Conservation (phyloP, 768 basidiomycete genomes). For the Tulasnella sp. region DNA sequence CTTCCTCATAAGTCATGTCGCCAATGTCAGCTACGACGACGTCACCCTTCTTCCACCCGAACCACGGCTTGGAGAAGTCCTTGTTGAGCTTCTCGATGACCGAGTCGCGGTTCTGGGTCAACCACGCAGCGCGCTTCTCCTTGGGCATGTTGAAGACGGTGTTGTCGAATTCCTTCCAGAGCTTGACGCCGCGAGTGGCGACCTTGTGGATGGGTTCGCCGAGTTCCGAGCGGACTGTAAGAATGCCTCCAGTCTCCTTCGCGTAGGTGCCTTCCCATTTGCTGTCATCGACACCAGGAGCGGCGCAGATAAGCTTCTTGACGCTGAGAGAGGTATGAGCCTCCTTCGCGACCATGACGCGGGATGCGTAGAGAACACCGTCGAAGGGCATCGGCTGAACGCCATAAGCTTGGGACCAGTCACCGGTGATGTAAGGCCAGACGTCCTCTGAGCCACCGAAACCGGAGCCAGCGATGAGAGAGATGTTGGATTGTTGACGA, state of each 20-base stretch:
- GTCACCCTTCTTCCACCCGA: slow-evolving; percentile 92
- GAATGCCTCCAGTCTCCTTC: slow-evolving; percentile 90
- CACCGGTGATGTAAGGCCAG: slow-evolving; percentile 94
- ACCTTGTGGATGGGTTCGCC: slow-evolving; percentile 99
- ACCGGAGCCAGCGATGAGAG: slow-evolving; percentile 84
- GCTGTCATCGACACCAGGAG: slow-evolving; percentile 88
- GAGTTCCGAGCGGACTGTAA: slow-evolving; percentile 95
- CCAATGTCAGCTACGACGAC: slow-evolving; percentile 73
- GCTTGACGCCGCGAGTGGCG: slow-evolving; percentile 83
- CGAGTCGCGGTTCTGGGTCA: slow-evolving; percentile 65
- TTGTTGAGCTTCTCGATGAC: slow-evolving; percentile 79
- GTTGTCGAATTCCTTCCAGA: slow-evolving; percentile 99
- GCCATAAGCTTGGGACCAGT: slow-evolving; percentile 83
- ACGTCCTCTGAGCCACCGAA: slow-evolving; percentile 93
- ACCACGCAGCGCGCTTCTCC: slow-evolving; percentile 89
- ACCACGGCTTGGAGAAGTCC: slow-evolving; percentile 96
- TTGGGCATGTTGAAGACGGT: slow-evolving; percentile 91
- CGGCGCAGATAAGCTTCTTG: slow-evolving; percentile 93
- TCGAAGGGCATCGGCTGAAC: slow-evolving; percentile 97
- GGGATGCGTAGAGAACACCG: slow-evolving; percentile 90
- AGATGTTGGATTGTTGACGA: slow-evolving; percentile 80
- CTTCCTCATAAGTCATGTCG: slow-evolving; percentile 99
- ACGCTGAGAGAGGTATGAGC: slow-evolving; percentile 91
- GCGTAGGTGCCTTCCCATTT: slow-evolving; percentile 91
- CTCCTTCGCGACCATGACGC: slow-evolving; percentile 99